These are phyloP conservation scores for Trichoderma virens DNA, from an alignment of 495 filamentous ascomycete species.

Conservation along the genomic window DNA sequence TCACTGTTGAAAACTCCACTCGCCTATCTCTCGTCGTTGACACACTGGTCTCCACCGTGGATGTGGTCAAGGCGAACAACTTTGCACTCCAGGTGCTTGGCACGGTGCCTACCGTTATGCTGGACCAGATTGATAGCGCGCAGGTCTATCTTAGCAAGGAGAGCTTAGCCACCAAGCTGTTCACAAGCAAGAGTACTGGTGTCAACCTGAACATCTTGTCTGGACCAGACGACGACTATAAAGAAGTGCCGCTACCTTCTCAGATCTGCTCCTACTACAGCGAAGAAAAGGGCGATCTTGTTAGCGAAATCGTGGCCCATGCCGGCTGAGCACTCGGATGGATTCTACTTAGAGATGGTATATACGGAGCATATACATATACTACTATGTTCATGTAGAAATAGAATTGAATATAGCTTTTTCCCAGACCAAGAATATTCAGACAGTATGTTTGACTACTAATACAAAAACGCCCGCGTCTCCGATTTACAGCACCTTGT, in stretches of 20 bases:
- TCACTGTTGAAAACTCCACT: constrained; percentile 83
- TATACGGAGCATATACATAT: background rate
- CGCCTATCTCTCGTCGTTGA: constrained; percentile 82
- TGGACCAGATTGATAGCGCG: constrained; percentile 91
- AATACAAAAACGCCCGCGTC: too few species aligned
- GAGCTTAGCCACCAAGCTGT: constrained; percentile 70
- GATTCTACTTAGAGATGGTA: background rate
- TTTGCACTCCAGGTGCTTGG: constrained; percentile 88
- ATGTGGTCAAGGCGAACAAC: constrained; percentile 87
- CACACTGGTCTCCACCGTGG: constrained; percentile 80
- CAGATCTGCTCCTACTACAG: constrained; percentile 79
- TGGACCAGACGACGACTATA: constrained; percentile 66
- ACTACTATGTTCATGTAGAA: background rate
- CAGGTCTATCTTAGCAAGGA: constrained; percentile 76
- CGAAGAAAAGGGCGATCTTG: constrained; percentile 56
- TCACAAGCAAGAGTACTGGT: constrained; percentile 73
- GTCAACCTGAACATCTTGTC: constrained; percentile 78
- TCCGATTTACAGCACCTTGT: too few species aligned
- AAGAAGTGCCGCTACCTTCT: constrained; percentile 77
- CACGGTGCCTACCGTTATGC: constrained; percentile 70
- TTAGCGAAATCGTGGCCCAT: constrained; percentile 87
- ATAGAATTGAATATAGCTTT: background rate
- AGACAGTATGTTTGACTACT: too few species aligned
- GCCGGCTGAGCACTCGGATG: constrained; percentile 45
- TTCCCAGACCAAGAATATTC: background rate